These are phyloP conservation scores for Crepidotus variabilis DNA, from an alignment of 768 basidiomycete species.

Conservation along the genomic window DNA sequence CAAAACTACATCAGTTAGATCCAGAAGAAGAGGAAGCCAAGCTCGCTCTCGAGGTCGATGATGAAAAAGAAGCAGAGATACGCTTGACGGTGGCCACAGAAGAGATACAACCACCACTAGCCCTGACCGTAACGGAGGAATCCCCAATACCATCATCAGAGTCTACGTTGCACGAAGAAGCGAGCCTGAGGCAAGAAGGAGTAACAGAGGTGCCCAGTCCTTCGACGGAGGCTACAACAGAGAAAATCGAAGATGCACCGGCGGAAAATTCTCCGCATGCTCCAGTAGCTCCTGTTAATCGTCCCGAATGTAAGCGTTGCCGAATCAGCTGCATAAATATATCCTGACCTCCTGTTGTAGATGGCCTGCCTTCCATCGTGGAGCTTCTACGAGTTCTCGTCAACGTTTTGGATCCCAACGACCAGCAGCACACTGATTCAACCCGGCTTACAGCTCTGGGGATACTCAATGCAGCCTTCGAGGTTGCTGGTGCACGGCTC, in stretches of 20 bases:
- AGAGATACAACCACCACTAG: constrained; percentile 19
- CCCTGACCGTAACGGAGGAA: constrained; percentile 10
- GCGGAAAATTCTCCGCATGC: neutral
- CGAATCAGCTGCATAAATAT: constrained; percentile 6
- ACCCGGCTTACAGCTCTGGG: constrained; percentile 86
- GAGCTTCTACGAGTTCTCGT: constrained; percentile 93
- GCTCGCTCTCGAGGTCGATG: constrained; percentile 46
- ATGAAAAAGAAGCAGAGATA: constrained; percentile 51
- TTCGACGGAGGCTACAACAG: neutral
- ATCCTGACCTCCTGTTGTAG: constrained; percentile 30
- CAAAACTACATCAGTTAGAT: constrained; percentile 63
- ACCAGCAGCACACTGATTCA: constrained; percentile 94
- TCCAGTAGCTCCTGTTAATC: neutral
- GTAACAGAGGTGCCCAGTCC: neutral
- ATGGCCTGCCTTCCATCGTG: constrained; percentile 88
- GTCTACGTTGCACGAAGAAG: neutral
- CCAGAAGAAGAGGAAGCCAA: constrained; percentile 67
- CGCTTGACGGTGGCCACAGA: constrained; percentile 54
- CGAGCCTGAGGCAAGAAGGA: too few relatives aligned
- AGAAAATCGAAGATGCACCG: too few relatives aligned
- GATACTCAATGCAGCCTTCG: constrained; percentile 84
- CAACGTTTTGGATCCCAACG: constrained; percentile 91
- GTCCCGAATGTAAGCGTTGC: constrained; percentile 4
- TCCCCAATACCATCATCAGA: neutral
- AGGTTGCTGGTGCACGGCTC: constrained; percentile 75